Conservation (phyloP, 1,284 basidiomycete species). For the Erythrobasidium hasegawianum region DNA sequence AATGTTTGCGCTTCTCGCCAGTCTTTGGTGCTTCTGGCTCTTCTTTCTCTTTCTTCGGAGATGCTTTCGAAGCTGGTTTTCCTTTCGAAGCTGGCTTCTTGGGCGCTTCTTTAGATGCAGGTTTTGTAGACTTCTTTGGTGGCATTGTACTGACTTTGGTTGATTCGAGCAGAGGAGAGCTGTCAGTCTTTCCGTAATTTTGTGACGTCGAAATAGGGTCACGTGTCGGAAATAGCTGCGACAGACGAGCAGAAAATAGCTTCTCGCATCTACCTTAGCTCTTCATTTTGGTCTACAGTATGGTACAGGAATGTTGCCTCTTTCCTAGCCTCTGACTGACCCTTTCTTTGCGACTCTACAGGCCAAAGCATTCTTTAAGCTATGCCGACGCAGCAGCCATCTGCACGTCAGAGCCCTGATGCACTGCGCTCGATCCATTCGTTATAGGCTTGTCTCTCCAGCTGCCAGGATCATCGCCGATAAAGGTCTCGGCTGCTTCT, state of each 20-base stretch:
- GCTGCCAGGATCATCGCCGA: constrained; percentile 11
- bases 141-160: not conserved
- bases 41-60: not conserved
- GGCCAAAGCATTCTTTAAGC: too few relatives aligned
- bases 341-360: too few relatives aligned
- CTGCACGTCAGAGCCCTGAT: not conserved
- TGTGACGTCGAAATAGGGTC: too few relatives aligned
- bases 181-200: not conserved
- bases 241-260: too few relatives aligned
- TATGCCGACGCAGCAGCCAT: not conserved
- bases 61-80: not conserved
- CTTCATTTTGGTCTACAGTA: too few relatives aligned
- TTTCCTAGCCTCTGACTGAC: too few relatives aligned
- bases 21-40: not conserved
- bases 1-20: constrained; percentile 23
- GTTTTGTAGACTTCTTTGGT: constrained; percentile 1
- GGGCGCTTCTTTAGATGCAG: not conserved
- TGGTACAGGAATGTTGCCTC: too few relatives aligned
- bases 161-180: not conserved
- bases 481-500: constrained; percentile 31
- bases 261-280: too few relatives aligned
- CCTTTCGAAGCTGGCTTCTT: not conserved
- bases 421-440: not conserved
- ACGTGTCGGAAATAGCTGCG: too few relatives aligned
- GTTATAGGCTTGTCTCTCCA: constrained; percentile 8